Evolutionary conservation across 2,329 filamentous ascomycete species (phyloP).

Genomic region (Clathrospora elynae): DNA sequence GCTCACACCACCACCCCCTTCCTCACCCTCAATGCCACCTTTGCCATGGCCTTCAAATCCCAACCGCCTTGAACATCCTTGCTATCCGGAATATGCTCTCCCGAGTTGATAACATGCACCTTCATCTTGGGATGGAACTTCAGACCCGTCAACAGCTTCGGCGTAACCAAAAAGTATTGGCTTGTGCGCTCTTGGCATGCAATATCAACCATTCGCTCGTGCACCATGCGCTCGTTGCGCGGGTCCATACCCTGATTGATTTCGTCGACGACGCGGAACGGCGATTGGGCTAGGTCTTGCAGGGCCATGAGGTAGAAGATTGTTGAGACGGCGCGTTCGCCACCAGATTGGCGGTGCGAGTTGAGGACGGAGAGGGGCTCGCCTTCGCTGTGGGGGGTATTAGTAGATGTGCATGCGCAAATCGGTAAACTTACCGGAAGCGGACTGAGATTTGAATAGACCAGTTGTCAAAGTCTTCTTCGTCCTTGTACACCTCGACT

Average conservation of each 20-base stretch:
- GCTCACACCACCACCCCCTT: conserved; percentile 25
- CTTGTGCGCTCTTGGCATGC: conserved; percentile 78
- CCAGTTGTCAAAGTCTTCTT: conserved; percentile 91
- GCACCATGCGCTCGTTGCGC: conserved; percentile 96
- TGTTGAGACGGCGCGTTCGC: conserved; percentile 93
- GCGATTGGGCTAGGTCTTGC: conserved; percentile 88
- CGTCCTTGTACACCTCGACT: conserved; percentile 82
- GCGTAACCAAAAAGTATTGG: conserved; percentile 96
- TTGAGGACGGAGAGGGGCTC: conserved; percentile 85
- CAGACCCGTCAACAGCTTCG: conserved; percentile 85
- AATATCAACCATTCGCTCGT: conserved; percentile 97
- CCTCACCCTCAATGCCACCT: conserved; percentile 40
- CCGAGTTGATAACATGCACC: conserved; percentile 90
- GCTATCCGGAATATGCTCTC: conserved; percentile 63
- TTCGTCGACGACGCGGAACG: conserved; percentile 97
- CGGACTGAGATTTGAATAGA: conserved; percentile 92
- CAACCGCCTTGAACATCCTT: conserved; percentile 46
- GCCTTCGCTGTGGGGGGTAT: conserved; percentile 53
- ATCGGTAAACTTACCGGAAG: conserved; percentile 69
- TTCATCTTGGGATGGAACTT: conserved; percentile 91
- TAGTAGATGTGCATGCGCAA: conserved; percentile 6
- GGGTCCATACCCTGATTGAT: conserved; percentile 99
- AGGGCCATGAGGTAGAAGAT: conserved; percentile 99
- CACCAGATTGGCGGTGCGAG: conserved; percentile 91
- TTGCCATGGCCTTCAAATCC: conserved; percentile 51